These are phyloP conservation scores for Tolypocladium nubicola DNA, from an alignment of 2,329 filamentous ascomycete genomes.

Conservation along the genomic window DNA sequence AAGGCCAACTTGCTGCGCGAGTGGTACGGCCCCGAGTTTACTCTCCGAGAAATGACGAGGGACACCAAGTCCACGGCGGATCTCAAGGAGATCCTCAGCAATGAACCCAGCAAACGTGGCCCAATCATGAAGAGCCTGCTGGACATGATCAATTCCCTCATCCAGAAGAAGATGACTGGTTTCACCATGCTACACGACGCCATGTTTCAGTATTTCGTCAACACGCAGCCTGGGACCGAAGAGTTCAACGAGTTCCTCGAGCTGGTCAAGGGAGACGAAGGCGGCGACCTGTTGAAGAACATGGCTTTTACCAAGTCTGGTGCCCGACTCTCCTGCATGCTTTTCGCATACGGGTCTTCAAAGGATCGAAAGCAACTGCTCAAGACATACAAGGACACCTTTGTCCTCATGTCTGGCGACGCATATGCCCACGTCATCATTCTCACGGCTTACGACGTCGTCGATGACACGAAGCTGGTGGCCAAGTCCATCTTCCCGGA, in stretches of 20 bases:
- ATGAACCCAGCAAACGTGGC: constrained; percentile 73
- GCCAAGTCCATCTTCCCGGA: constrained; percentile 82
- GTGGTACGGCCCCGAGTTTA: constrained; percentile 94
- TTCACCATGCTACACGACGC: constrained; percentile 98
- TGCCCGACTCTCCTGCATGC: constrained; percentile 67
- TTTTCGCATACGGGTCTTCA: constrained; percentile 73
- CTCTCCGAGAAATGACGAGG: constrained; percentile 56
- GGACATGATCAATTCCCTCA: constrained; percentile 79
- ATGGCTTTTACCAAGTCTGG: constrained; percentile 91
- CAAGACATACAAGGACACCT: constrained; percentile 81
- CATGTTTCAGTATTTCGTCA: constrained; percentile 93
- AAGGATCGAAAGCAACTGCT: constrained; percentile 90
- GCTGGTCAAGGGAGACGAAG: constrained; percentile 82
- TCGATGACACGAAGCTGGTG: constrained; percentile 87
- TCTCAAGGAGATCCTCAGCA: constrained; percentile 62
- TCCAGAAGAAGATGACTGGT: constrained; percentile 93
- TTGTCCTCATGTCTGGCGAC: constrained; percentile 77
- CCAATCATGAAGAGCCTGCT: constrained; percentile 79
- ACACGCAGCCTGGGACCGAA: constrained; percentile 62
- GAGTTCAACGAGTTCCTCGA: constrained; percentile 85
- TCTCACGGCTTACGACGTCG: constrained; percentile 76
- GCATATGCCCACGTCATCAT: constrained; percentile 69
- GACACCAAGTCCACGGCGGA: constrained; percentile 52
- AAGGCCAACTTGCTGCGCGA: constrained; percentile 79
- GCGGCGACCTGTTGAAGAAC: constrained; percentile 85